Evolutionary conservation across 352 stramenopile species (phyloP), one percentile per base, ranked within the genome.

Genomic region (Peronospora farinosa): DNA sequence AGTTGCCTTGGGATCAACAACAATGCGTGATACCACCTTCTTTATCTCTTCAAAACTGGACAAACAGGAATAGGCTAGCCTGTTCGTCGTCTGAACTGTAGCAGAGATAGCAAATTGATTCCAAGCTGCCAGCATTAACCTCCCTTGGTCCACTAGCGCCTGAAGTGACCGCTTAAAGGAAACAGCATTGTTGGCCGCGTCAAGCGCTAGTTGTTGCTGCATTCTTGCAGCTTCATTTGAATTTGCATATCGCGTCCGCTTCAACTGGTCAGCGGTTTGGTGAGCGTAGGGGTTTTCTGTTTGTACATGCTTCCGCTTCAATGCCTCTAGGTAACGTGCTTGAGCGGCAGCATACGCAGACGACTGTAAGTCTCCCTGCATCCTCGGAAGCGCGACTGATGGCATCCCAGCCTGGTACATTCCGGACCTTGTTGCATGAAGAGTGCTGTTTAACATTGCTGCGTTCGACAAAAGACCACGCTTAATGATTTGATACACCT

Each of bases 1-100:
- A 1, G 53, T 51, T 10, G 65, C 58, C 25, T 55, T 77, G 7
- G 75, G 61, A 33, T 88, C 68, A 4, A 70, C 50, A 39, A 87
- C 59, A 21, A 90, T 63, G n/a, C 76, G 71, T 10, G 77, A 77
- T 4, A 86, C 70, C 11, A 73, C 71, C 43, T 85, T 84, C 30
- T 92, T 91, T 28, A 87, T 76, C 44, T 86, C 74, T 59, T 93
- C 78, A 36, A 93, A 88, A 46, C 70, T 85, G 7, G 78, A 78
- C 16, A 86, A 60, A 31, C 80, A 88, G 28, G 76, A 69, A 23
- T 72, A 78, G 11, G 80, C 78, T 21, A 91, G 30, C 3, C 64
- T 74, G 35, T 75, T 80, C 16, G 73, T 82, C 3, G 69, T 74
- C 36, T 78, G 65, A 0, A 72, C 65, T 16, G 58, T 86, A 12